A percentile compares a stretch with the other conserved stretches of the same genome.
Conservation (phyloP, 768 basidiomycete genomes). For the Botryobasidium botryosum region DNA sequence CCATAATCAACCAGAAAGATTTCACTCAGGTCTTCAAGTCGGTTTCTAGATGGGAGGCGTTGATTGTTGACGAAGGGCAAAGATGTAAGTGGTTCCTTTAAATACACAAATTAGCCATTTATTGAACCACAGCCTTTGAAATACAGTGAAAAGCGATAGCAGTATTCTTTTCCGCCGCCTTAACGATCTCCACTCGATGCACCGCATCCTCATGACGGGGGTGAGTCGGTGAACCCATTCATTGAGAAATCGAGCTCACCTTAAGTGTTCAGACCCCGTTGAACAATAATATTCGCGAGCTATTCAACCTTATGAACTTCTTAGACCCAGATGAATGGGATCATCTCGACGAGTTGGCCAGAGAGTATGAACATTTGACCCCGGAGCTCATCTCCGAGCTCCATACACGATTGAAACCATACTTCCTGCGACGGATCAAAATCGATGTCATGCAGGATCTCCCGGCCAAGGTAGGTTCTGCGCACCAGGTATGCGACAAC, state of each 20-base stretch:
- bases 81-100: constrained; percentile 39
- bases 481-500: not conserved
- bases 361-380: constrained; percentile 56
- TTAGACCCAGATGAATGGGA: constrained; percentile 62
- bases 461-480: constrained; percentile 59
- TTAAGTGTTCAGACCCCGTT: constrained; percentile 52
- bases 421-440: constrained; percentile 88
- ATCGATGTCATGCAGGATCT: constrained; percentile 71
- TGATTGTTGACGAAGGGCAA: constrained; percentile 89
- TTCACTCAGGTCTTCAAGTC: constrained; percentile 59
- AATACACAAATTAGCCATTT: too few species aligned
- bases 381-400: constrained; percentile 69
- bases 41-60: constrained; percentile 83
- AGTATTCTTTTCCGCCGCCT: constrained; percentile 69
- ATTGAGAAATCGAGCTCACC: not conserved
- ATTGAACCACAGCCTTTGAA: too few species aligned
- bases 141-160: constrained; percentile 70
- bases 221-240: too few species aligned
- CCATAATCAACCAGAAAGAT: constrained; percentile 50
- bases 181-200: constrained; percentile 57
- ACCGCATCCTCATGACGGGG: constrained; percentile 86
- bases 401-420: constrained; percentile 59
- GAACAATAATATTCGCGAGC: constrained; percentile 92
- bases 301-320: constrained; percentile 97
- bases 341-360: constrained; percentile 56